phyloP scores from a whole-genome alignment of 2,329 filamentous ascomycete genomes.

The Bimuria novae-zelandiae region DNA sequence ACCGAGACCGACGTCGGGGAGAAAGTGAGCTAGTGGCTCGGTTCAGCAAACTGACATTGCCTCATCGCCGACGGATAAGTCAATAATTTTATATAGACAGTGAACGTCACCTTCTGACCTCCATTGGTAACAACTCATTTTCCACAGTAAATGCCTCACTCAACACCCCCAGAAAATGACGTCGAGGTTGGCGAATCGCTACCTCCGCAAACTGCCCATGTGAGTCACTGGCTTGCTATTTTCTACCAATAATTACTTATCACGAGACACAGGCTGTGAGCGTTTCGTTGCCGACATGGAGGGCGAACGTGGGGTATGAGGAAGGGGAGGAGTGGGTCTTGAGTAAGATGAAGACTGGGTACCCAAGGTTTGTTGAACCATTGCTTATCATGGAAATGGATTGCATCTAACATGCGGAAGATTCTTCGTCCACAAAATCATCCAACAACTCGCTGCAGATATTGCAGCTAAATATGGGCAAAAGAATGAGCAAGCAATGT shows the following conservation, averaged over 20 bases:
- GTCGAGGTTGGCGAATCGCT: constrained; percentile 46
- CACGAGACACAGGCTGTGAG: constrained; percentile 75
- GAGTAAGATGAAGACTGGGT: constrained; percentile 83
- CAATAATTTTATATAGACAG: neutral
- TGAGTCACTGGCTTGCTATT: constrained; percentile 32
- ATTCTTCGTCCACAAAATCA: constrained; percentile 89
- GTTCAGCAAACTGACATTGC: constrained; percentile 3
- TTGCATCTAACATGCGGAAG: constrained; percentile 50
- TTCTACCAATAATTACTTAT: constrained; percentile 12
- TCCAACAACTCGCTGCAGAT: constrained; percentile 71
- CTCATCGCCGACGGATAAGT: constrained; percentile 1
- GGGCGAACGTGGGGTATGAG: constrained; percentile 88
- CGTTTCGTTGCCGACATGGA: constrained; percentile 94
- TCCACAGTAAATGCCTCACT: constrained; percentile 22
- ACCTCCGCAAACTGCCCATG: constrained; percentile 47
- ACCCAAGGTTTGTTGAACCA: constrained; percentile 68
- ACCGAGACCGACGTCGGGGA: constrained; percentile 7
- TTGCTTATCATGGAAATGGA: neutral
- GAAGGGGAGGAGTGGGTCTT: constrained; percentile 90
- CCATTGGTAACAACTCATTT: neutral
- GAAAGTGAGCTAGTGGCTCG: neutral
- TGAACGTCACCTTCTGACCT: neutral
- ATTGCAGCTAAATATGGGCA: constrained; percentile 69
- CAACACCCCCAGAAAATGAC: constrained; percentile 38
- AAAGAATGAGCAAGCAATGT: constrained; percentile 70